These are phyloP conservation scores for Rubus parviflorus DNA, from an alignment of 306 rosid genomes.

Conservation along the genomic window DNA sequence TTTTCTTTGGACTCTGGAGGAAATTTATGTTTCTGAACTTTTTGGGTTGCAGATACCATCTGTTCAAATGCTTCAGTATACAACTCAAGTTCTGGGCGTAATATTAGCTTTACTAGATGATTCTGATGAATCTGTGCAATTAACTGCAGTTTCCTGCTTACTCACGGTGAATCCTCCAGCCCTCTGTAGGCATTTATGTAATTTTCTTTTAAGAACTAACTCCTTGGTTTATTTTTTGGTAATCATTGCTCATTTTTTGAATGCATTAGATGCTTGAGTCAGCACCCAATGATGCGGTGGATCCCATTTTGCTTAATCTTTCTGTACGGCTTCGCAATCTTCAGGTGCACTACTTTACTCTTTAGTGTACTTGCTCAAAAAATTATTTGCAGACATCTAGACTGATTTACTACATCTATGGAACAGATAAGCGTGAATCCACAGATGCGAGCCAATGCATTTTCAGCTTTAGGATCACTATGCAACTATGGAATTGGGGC, in stretches of 20 bases:
- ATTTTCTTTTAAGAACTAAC: not conserved
- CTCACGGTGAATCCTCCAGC: constrained; percentile 59
- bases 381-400: not conserved
- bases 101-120: constrained; percentile 91
- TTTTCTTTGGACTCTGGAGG: constrained; percentile 1
- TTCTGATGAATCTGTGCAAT: constrained; percentile 83
- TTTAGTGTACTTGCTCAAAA: not conserved
- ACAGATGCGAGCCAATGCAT: constrained; percentile 87
- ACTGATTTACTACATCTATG: constrained; percentile 18
- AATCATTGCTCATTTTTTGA: constrained; percentile 19
- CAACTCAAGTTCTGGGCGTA: constrained; percentile 84
- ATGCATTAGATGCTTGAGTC: constrained; percentile 68
- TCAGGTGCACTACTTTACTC: constrained; percentile 55
- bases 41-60: constrained; percentile 69
- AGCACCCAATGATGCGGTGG: constrained; percentile 80
- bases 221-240: not conserved
- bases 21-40: constrained; percentile 24
- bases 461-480: constrained; percentile 87
- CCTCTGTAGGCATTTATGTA: constrained; percentile 9
- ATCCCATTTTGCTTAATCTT: constrained; percentile 83
- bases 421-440: constrained; percentile 62
- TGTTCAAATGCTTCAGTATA: constrained; percentile 63
- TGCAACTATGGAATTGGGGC: constrained; percentile 66
- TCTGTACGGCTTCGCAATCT: constrained; percentile 84
- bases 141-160: constrained; percentile 89